Evolutionary conservation across 345 rosid species (phyloP).

Genomic region (Ceriops decandra): DNA sequence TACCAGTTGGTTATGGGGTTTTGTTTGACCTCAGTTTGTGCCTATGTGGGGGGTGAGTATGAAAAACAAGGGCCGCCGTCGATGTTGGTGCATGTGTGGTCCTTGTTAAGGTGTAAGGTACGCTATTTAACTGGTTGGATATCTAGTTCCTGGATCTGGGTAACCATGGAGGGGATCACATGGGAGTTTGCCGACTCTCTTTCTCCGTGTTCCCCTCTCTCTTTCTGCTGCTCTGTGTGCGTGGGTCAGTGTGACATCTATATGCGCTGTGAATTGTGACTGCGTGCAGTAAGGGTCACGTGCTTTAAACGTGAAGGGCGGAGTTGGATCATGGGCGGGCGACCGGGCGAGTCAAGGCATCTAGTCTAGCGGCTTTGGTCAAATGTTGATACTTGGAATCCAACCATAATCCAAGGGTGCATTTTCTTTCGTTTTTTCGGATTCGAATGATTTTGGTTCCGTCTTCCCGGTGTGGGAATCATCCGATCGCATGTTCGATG

Average conservation of each 20-base stretch:
- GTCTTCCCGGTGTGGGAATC: too few species aligned
- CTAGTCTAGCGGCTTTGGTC: too few species aligned
- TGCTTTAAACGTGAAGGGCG: conserved; percentile 41
- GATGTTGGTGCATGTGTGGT: conserved; percentile 13
- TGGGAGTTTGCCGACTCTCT: conserved; percentile 16
- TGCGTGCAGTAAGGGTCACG: conserved; percentile 33
- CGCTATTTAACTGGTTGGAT: neutral
- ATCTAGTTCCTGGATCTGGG: conserved; percentile 20
- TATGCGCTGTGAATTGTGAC: conserved; percentile 4
- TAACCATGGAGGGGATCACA: conserved; percentile 13
- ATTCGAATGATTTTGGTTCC: too few species aligned
- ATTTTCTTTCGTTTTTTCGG: too few species aligned
- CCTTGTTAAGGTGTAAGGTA: neutral
- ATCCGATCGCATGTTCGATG: too few species aligned
- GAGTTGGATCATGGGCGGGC: conserved; percentile 32
- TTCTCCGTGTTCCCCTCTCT: neutral
- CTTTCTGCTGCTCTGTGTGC: neutral
- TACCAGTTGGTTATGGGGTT: neutral
- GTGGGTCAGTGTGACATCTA: neutral
- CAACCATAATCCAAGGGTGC: too few species aligned
- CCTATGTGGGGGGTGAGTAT: too few species aligned
- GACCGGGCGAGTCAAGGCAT: too few species aligned
- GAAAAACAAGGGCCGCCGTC: too few species aligned
- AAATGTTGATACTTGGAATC: too few species aligned
- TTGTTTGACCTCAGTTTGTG: conserved; percentile 19